A percentile compares a stretch with the other conserved stretches of the same genome.
phyloP scores from a whole-genome alignment of 1,284 basidiomycete species.

The Bondarzewia mesenterica region DNA sequence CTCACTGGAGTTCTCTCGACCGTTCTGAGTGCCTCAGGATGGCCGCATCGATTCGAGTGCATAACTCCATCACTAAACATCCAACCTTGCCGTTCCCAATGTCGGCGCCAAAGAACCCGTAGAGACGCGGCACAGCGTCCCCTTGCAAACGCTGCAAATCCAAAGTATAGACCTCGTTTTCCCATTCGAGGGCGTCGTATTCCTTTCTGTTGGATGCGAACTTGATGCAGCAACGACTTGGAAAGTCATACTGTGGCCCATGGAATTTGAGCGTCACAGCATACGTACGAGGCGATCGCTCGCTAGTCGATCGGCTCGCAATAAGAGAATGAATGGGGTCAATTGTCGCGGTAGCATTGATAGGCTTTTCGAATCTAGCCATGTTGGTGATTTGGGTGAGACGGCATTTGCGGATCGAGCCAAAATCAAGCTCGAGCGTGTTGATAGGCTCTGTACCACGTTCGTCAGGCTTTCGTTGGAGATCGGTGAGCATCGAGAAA shows the following conservation, averaged over 20 bases:
- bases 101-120: neutral
- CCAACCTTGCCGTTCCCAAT: neutral
- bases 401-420: no score
- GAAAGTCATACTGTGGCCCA: neutral
- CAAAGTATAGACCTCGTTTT: neutral
- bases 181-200: neutral
- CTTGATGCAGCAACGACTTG: neutral
- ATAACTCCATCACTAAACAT: neutral
- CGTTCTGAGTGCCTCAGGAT: neutral
- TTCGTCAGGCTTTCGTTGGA: no score
- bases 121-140: neutral
- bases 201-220: neutral
- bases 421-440: no score
- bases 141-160: neutral
- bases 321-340: no score
- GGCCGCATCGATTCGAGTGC: neutral
- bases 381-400: no score
- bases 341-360: neutral
- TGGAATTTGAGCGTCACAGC: neutral
- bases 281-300: neutral
- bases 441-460: no score
- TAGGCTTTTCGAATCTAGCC: neutral
- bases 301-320: neutral
- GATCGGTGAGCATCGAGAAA: no score
- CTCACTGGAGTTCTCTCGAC: constrained; percentile 7